These are phyloP conservation scores for Pleurotus cornucopiae DNA, from an alignment of 768 basidiomycete genomes.

Conservation along the genomic window DNA sequence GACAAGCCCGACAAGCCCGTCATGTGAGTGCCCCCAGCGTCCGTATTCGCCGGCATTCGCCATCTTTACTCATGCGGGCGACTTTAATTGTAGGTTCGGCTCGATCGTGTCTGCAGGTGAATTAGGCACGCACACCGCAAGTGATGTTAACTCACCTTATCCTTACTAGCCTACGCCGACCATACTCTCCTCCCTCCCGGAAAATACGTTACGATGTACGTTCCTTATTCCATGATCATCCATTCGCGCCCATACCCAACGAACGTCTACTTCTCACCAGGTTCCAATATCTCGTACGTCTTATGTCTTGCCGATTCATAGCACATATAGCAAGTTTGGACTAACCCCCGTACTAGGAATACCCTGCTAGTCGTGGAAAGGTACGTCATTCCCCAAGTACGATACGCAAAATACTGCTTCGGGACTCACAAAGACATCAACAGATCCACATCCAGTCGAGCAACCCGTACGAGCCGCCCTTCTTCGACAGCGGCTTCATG, in stretches of 20 bases:
- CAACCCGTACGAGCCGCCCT: conserved; percentile 59
- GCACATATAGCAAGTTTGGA: background rate
- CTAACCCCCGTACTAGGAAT: conserved; percentile 36
- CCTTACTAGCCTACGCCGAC: conserved; percentile 54
- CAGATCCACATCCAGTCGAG: conserved; percentile 60
- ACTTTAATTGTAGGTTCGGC: conserved; percentile 40
- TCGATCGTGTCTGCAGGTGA: conserved; percentile 61
- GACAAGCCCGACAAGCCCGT: conserved; percentile 79
- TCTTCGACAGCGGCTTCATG: conserved; percentile 76
- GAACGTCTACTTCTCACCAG: conserved; percentile 15
- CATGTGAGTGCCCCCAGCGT: conserved; percentile 36
- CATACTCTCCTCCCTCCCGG: conserved; percentile 67
- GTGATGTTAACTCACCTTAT: too few species aligned
- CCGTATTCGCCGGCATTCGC: too few species aligned
- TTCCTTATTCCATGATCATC: background rate
- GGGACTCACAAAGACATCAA: conserved; percentile 31
- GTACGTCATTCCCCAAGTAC: conserved; percentile 20
- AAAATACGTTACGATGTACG: conserved; percentile 64
- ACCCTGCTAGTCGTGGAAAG: conserved; percentile 71
- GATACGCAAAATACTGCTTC: background rate
- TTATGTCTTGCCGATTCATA: background rate
- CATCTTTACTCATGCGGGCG: background rate
- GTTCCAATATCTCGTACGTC: conserved; percentile 60
- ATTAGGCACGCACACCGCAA: background rate
- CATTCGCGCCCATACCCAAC: background rate